Conservation (phyloP, 1,139 yeast species). For the Ogataea hybrid region DNA sequence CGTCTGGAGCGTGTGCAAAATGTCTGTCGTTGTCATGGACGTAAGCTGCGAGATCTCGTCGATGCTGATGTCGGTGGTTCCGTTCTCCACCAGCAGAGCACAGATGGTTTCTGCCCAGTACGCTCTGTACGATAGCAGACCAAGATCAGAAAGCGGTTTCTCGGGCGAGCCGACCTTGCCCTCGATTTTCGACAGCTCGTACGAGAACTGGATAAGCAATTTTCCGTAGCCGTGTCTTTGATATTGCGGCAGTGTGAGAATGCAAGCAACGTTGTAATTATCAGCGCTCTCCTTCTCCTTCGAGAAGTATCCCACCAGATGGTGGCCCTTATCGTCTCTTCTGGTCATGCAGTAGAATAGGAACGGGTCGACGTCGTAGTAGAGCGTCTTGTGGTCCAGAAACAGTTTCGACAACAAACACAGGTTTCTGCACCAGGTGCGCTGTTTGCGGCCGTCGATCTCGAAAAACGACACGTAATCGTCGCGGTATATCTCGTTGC, state of each 20-base stretch:
- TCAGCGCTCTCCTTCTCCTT: slow-evolving; percentile 97
- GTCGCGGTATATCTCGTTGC: slow-evolving; percentile 94
- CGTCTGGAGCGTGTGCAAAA: slow-evolving; percentile 88
- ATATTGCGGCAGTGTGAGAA: slow-evolving; percentile 90
- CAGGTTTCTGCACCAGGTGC: slow-evolving; percentile 95
- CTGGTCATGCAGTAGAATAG: slow-evolving; percentile 93
- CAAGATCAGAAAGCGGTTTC: slow-evolving; percentile 93
- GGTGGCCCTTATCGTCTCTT: slow-evolving; percentile 86
- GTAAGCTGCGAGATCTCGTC: slow-evolving; percentile 88
- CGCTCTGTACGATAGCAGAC: slow-evolving; percentile 88
- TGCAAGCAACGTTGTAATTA: slow-evolving; percentile 96
- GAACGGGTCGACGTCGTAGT: slow-evolving; percentile 97
- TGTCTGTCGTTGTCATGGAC: slow-evolving; percentile 96
- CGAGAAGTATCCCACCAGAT: slow-evolving; percentile 92
- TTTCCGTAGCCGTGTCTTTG: slow-evolving; percentile 95
- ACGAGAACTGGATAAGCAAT: slow-evolving; percentile 86
- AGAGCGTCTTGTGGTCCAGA: slow-evolving; percentile 90
- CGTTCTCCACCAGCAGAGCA: slow-evolving; percentile 65
- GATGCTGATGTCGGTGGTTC: slow-evolving; percentile 70
- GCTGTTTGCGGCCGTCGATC: slow-evolving; percentile 91
- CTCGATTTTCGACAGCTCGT: slow-evolving; percentile 83
- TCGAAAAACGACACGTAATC: slow-evolving; percentile 84
- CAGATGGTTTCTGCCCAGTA: slow-evolving; percentile 94
- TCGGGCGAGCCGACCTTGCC: slow-evolving; percentile 95
- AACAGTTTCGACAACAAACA: slow-evolving; percentile 86